These are phyloP conservation scores for Coemansia reversa DNA, from an alignment of 192 early-diverging fungal species.

Conservation along the genomic window DNA sequence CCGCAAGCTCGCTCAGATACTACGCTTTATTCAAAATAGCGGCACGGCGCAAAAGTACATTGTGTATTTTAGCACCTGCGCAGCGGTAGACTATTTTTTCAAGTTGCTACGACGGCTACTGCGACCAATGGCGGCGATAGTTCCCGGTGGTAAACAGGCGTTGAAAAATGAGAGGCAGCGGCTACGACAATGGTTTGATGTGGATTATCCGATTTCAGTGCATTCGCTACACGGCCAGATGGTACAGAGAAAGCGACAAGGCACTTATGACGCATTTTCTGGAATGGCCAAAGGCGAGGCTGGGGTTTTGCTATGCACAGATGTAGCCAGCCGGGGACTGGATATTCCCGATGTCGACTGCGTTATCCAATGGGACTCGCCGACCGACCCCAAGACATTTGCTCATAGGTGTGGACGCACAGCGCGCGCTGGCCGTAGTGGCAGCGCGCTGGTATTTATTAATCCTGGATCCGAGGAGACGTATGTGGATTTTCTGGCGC, in stretches of 20 bases:
- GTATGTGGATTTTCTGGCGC: conserved; percentile 81
- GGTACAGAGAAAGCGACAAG: conserved; percentile 81
- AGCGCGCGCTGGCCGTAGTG: conserved; percentile 80
- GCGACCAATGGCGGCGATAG: conserved; percentile 14
- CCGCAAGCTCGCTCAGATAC: conserved; percentile 76
- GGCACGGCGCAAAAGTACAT: conserved; percentile 75
- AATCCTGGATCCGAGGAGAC: conserved; percentile 80
- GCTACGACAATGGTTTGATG: conserved; percentile 12
- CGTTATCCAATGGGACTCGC: conserved; percentile 93
- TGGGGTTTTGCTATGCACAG: conserved; percentile 88
- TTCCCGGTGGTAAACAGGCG: conserved; percentile 42
- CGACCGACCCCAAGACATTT: conserved; percentile 94
- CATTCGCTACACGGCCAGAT: conserved; percentile 89
- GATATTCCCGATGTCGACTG: conserved; percentile 96
- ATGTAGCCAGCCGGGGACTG: conserved; percentile 92
- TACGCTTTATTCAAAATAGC: conserved; percentile 62
- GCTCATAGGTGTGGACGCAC: conserved; percentile 94
- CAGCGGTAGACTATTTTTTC: conserved; percentile 94
- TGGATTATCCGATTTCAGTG: conserved; percentile 26
- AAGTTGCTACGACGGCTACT: conserved; percentile 56
- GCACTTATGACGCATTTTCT: conserved; percentile 75
- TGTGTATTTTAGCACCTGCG: conserved; percentile 94
- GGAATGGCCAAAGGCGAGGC: conserved; percentile 61
- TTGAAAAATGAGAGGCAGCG: conserved; percentile 27
- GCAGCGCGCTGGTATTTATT: conserved; percentile 85